Percentiles rank a stretch among this genome's conserved stretches.
These are phyloP conservation scores for Coemansia sp. DNA, from an alignment of 192 early-diverging fungal genomes.

Conservation along the genomic window DNA sequence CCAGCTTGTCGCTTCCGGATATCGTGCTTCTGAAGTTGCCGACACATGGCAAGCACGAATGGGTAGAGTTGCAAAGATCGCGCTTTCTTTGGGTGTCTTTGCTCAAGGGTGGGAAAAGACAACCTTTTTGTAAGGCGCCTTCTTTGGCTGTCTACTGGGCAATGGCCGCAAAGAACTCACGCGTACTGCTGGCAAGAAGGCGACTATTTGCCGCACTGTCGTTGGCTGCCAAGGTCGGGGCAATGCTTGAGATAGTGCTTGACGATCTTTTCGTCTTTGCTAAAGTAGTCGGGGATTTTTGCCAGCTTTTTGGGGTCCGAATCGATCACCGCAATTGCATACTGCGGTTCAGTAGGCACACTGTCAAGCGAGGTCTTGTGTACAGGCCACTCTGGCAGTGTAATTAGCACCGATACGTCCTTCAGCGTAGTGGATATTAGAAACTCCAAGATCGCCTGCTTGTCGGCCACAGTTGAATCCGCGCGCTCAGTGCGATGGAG, in stretches of 20 bases:
- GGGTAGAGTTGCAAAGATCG: neutral
- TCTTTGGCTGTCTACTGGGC: neutral
- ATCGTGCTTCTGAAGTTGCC: neutral
- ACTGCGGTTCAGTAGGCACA: neutral
- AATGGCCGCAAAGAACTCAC: neutral
- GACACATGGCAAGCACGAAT: neutral
- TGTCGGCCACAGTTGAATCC: conserved; percentile 6
- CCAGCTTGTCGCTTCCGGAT: neutral
- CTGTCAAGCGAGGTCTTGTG: neutral
- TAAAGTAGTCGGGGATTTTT: conserved; percentile 62
- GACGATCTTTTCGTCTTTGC: conserved; percentile 63
- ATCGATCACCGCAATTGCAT: conserved; percentile 65
- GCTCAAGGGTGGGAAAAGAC: neutral
- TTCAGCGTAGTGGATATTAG: conserved; percentile 76
- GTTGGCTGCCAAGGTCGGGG: neutral
- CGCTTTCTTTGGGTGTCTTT: neutral
- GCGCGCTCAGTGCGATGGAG: neutral
- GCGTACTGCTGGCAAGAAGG: neutral
- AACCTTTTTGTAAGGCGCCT: neutral
- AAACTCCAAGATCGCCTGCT: conserved; percentile 67
- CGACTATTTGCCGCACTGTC: neutral
- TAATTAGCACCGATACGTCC: conserved; percentile 75
- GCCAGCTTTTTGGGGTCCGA: conserved; percentile 70
- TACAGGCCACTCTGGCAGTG: conserved; percentile 22
- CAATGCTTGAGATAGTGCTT: conserved; percentile 34